phyloP scores from a whole-genome alignment of 148 eudicot genomes.

The Tetragonia tetragonoides region DNA sequence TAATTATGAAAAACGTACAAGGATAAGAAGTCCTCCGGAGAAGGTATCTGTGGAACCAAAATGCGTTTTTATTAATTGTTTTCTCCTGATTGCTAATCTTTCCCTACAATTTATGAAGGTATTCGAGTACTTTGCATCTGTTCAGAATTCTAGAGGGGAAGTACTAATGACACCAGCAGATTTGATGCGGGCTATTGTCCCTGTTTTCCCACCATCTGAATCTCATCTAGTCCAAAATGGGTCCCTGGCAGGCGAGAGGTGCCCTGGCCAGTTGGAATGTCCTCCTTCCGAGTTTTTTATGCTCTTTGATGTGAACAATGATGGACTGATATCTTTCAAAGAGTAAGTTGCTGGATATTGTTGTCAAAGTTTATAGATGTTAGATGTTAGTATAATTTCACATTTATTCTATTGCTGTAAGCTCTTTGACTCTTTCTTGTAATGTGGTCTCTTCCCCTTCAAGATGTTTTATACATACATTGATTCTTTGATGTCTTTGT shows the following conservation, averaged over 20 bases:
- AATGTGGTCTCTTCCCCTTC: background rate
- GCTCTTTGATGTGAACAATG: conserved; percentile 60
- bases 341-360: conserved; percentile 42
- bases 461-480: background rate
- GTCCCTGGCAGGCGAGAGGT: conserved; percentile 51
- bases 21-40: conserved; percentile 86
- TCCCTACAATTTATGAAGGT: conserved; percentile 26
- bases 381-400: too few species aligned
- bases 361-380: background rate
- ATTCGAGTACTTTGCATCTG: conserved; percentile 62
- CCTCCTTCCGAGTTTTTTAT: conserved; percentile 53
- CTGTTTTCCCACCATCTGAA: conserved; percentile 70
- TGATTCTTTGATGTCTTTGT: conserved; percentile 3
- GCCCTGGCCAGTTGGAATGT: conserved; percentile 58
- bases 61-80: background rate
- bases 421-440: background rate
- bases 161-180: conserved; percentile 65
- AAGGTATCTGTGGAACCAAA: conserved; percentile 48
- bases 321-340: conserved; percentile 67
- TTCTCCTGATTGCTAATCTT: background rate
- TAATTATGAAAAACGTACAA: conserved; percentile 83
- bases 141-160: conserved; percentile 42
- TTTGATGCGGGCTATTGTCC: conserved; percentile 72
- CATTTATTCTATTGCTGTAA: background rate
- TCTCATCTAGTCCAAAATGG: conserved; percentile 60